Percentiles rank a stretch among this genome's conserved stretches.
These are phyloP conservation scores for Handroanthus guayacan DNA, from an alignment of 257 asterid genomes.

Conservation along the genomic window DNA sequence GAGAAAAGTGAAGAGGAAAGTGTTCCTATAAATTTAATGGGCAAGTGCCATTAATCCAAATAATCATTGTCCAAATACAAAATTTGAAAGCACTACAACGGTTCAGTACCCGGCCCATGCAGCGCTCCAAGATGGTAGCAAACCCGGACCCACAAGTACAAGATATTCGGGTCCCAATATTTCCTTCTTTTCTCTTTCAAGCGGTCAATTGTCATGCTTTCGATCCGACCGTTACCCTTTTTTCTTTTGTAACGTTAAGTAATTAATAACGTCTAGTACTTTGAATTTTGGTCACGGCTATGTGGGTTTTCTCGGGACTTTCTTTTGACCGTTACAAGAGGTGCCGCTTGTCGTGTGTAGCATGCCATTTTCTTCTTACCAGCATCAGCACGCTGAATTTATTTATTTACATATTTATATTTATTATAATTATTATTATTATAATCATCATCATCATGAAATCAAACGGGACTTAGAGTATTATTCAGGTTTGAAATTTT, in stretches of 20 bases:
- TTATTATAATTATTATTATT: not conserved
- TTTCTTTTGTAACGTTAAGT: slow-evolving; percentile 9
- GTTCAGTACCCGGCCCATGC: not conserved
- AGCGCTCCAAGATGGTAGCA: not conserved
- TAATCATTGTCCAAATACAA: not conserved
- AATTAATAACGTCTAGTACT: not conserved
- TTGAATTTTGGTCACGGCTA: no score
- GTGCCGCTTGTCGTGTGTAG: slow-evolving; percentile 12
- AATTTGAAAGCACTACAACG: not conserved
- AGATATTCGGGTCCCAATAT: no score
- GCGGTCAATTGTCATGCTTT: not conserved
- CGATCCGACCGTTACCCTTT: slow-evolving; percentile 27
- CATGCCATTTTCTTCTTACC: slow-evolving; percentile 7
- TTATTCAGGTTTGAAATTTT: no score
- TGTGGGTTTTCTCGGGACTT: not conserved
- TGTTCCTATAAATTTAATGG: no score
- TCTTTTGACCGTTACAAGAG: slow-evolving; percentile 28
- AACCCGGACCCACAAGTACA: not conserved
- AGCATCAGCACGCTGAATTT: slow-evolving; percentile 5
- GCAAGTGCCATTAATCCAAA: no score
- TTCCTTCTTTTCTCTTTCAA: not conserved
- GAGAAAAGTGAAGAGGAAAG: no score
- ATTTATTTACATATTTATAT: not conserved
- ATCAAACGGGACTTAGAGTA: no score
- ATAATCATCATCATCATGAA: no score